A percentile compares a stretch with the other conserved stretches of the same genome.
These are phyloP conservation scores for Candida sanyaensis DNA, from an alignment of 1,139 yeast species.

Conservation along the genomic window DNA sequence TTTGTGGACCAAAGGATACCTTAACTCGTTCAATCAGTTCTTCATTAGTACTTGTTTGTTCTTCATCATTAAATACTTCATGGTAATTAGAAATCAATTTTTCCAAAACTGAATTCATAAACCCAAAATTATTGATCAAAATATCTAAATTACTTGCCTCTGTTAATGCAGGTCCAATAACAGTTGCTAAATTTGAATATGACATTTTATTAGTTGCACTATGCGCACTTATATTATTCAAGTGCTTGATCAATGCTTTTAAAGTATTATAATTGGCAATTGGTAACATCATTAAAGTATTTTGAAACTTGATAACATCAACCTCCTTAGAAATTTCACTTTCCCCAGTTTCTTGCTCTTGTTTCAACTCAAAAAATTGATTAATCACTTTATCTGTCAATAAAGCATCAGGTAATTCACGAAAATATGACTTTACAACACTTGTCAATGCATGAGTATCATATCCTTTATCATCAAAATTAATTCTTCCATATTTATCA, in stretches of 20 bases:
- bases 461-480: conserved; percentile 65
- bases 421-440: conserved; percentile 77
- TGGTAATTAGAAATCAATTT: conserved; percentile 47
- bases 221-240: conserved; percentile 59
- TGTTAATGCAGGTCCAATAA: conserved; percentile 62
- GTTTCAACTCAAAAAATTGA: conserved; percentile 47
- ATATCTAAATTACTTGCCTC: conserved; percentile 56
- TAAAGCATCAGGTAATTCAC: conserved; percentile 89
- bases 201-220: conserved; percentile 76
- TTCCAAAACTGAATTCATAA: conserved; percentile 56
- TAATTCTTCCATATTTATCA: conserved; percentile 64
- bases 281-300: conserved; percentile 57
- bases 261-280: conserved; percentile 65
- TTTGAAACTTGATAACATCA: conserved; percentile 39
- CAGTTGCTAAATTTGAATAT: conserved; percentile 78
- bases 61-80: conserved; percentile 26
- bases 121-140: conserved; percentile 54
- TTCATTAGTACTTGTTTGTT: not conserved
- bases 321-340: conserved; percentile 12
- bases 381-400: conserved; percentile 57
- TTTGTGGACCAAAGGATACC: not conserved
- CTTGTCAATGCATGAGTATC: conserved; percentile 92
- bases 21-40: not conserved
- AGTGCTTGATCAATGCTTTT: conserved; percentile 66
- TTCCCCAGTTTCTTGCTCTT: conserved; percentile 27